Conservation (phyloP, 2,329 filamentous ascomycete genomes). For the Pestalotiopsis sp. region DNA sequence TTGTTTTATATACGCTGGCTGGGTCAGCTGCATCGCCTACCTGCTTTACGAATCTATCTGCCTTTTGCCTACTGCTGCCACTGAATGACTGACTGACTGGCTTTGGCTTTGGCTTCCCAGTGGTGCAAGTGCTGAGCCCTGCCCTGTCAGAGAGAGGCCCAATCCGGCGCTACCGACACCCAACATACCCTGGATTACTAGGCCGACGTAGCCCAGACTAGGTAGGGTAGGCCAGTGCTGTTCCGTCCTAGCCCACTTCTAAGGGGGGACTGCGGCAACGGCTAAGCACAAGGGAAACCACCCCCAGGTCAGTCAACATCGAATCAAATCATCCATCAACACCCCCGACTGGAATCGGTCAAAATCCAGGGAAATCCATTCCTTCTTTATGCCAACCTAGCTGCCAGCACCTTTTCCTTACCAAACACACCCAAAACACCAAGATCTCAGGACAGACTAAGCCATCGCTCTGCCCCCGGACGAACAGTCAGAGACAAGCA, state of each 20-base stretch:
- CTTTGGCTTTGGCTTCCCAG: background rate
- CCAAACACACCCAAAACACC: background rate
- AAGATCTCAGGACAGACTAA: background rate
- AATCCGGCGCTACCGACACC: background rate
- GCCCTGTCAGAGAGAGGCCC: background rate
- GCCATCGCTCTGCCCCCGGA: background rate
- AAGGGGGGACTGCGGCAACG: constrained; percentile 5
- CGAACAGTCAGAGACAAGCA: background rate
- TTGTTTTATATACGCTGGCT: background rate
- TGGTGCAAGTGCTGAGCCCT: background rate
- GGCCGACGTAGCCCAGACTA: background rate
- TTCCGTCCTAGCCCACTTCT: background rate
- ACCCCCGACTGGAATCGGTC: background rate
- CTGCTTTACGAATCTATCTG: too few species aligned
- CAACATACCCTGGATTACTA: background rate
- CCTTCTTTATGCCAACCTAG: background rate
- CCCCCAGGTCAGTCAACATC: background rate
- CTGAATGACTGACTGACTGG: background rate
- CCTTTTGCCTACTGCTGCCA: background rate
- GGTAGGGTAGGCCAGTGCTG: background rate
- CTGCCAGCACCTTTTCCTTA: background rate
- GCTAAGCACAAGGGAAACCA: constrained; percentile 6
- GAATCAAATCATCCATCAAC: background rate
- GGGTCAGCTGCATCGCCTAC: too few species aligned
- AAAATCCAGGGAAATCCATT: background rate